Base-by-base conservation (phyloP, 1,284 basidiomycete species). In the Porogramme epimiltina region DNA sequence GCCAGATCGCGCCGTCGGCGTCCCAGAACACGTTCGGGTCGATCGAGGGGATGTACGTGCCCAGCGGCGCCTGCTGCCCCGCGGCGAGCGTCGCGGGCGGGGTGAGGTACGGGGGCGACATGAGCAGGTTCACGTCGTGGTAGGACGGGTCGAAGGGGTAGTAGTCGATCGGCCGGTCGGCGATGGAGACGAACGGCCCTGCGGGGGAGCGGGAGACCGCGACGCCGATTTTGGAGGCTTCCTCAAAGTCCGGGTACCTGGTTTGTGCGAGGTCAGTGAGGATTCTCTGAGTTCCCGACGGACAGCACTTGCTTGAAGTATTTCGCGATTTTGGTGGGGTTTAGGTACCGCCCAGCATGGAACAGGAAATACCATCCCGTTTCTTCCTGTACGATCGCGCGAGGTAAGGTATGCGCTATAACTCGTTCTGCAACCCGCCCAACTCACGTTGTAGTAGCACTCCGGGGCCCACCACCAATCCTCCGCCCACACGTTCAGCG, bases 401-500 rank as follows among this genome's bases (percentile, higher is more conserved):
- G 19, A 11, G 2, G 16, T 34, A 16, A 16, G 20, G 16, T 10
- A 2, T 26, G 9, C 28, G 15, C 15, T 15, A 8, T 8, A 31
- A 31, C 2, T 24, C 28, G n/a, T n/a, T n/a, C n/a, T n/a, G n/a
- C n/a, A 25, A 24, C 2, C 6, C 2, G 20, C 28, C 28, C 8
- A 31, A 31, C 50, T 24, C 20, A 52, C 41, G 34, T 47, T 52
- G 25, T 44, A 47, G 22, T 52, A 52, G 23, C 45, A 47, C 41
- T 52, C 45, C 2, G 45, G 50, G 6, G 50, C 50, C 50, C 50
- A 52, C 45, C 45, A 52, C 45, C 50, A 52, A 20, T 52, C 50
- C 24, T 52, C 26, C 3, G 45, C 50, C 50, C 41, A 47, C 13
- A 52, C n/a, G 34, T 52, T 47, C 22, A 18, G 20, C 10, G 41